Base-by-base conservation (phyloP, 1,139 yeast species). In the Hansenula anomala region DNA sequence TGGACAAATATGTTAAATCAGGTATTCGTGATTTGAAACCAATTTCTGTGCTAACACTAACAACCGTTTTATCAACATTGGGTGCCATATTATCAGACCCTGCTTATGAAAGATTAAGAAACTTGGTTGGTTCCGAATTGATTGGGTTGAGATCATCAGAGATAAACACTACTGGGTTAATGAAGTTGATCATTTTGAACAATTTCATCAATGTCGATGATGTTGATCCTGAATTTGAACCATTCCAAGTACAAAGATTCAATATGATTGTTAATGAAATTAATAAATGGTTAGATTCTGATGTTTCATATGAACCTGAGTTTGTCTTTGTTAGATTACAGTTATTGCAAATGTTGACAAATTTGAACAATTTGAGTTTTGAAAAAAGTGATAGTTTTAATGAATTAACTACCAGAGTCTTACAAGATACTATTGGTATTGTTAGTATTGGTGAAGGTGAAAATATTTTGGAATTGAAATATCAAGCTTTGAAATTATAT, bases 81-180 rank as follows among this genome's bases (percentile, higher is more conserved):
- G 52, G 66, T 2, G 64, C 66, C 15, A 66, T 71, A 41, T 48
- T 69, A 14, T 43, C 61, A 0, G 52, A 67, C 3, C 47, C 60
- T 2, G 58, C 61, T 29, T 65, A 73, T 39, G 80, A 73, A 20
- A 67, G 80, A 44, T 49, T 75, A n/a, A 71, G 88, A 44, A 82
- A 79, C 46, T 69, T 68, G 44, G 64, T 75, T n/a, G 77, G 80
- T 11, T 78, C 90, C 2, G 89, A 81, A 46, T 58, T 84, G 24
- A 63, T 84, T 38, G 86, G 88, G 1, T 64, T 73, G 1, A 67
- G 63, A 36, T 52, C 68, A 2, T 54, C 62, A 2, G 71, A 71
- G 23, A 66, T 78, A 12, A 41, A 69, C 7, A 40, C 52, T 2
- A 55, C 54, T 2, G 84, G 83, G 0, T 54, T 76, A 30, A 59